Base-by-base conservation (phyloP, 257 asterid genomes). In the Galeopsis tetrahit region DNA sequence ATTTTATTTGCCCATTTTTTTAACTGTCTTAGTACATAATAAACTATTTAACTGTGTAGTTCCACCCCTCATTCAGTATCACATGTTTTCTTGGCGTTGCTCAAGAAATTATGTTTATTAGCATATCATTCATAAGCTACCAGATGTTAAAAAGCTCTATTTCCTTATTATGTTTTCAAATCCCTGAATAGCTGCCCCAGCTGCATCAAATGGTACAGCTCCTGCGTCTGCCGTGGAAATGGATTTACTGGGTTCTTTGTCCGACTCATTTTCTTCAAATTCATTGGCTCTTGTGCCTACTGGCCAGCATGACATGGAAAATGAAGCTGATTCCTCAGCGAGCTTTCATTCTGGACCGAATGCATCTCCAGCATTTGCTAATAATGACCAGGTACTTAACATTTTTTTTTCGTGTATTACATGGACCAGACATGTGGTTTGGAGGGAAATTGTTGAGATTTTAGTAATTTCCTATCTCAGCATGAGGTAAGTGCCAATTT, bases 241-340 rank as follows among this genome's bases (percentile, higher is more conserved):
- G 85, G 97, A 95, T 81, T 79, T 89, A 52, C 86, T 93, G 63
- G 97, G 93, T 43, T 82, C 96, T 55, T 74, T 93, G 42, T 80
- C 97, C 3, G 97, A 87, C 8, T 77, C 90, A 9, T 85, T 74
- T 69, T 83, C 90, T 40, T 68, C 91, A 55, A 85, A 83, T 68
- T 75, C 93, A 44, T 75, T 92, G 85, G 96, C 96, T 77, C 89
- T 85, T 10, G 90, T 89, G 82, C 88, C 96, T 73, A 75, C 86
- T 73, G 78, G 78, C 14, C 74, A 82, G 63, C 79, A 77, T 48
- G 68, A 79, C 15, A 4, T 71, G 55, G 67, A 82, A 43, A 40
- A 88, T 80, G 95, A 87, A 80, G 80, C 81, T 63, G 77, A 82
- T 78, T 79, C 77, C 61, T 71, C 84, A 13, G 80, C 68, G 44